Base-by-base conservation (phyloP, 2,329 filamentous ascomycete genomes). In the Blastomyces gilchristii region DNA sequence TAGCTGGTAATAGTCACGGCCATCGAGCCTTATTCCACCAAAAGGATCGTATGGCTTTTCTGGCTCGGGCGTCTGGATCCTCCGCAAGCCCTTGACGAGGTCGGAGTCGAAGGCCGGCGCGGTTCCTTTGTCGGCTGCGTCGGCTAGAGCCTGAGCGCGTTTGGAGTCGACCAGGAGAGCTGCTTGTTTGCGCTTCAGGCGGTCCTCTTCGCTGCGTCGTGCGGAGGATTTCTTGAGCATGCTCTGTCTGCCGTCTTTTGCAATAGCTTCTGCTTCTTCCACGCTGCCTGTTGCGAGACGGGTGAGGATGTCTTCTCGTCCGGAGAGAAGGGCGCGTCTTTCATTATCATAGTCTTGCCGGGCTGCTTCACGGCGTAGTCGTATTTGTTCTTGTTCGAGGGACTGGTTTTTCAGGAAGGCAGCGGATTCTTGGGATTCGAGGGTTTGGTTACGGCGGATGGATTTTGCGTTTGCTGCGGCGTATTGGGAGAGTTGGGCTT, bases 41-140 rank as follows among this genome's bases (percentile, higher is more conserved):
- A 94, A 96, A 0, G 93, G 89, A 77, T 97, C 91, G 77, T 96
- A 97, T 0, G 90, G 87, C 63, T 86, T 86, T 69, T 91, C 86
- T 6, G 83, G 83, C 45, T 83, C 83, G 0, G 84, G 82, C 2
- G 81, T 80, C 63, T 82, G 79, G 60, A 81, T 80, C 64, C 80
- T 87, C 75, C 89, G 91, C 63, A 97, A 82, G 1, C 93, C 93
- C 68, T 90, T 88, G 75, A 97, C 92, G 2, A 87, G 72, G 57
- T 83, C 79, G 0, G 68, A 63, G 14, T 70, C 73, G n/a, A 71
- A 69, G 49, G 70, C 66, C 14, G 70, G 70, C 1, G 69, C 65
- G 2, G 45, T 43, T 31, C 62, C 60, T 14, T 50, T 58, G 49
- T 64, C 41, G 63, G 56, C 16, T 59, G 56, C 59, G 39, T 57